Base-by-base conservation (phyloP, 306 rosid species). In the Senna siamea region DNA sequence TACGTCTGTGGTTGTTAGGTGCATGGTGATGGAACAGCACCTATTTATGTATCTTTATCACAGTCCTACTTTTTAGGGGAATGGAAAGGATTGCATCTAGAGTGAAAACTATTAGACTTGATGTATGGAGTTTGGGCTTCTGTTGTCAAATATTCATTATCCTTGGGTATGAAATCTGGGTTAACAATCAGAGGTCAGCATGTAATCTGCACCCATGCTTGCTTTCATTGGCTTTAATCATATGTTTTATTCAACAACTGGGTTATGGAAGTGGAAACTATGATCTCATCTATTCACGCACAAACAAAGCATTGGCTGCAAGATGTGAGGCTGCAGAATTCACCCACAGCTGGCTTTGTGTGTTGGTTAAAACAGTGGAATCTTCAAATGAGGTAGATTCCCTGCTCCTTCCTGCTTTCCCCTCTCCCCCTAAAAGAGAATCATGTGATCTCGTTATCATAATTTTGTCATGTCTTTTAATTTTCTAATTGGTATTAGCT, bases 351-450 rank as follows among this genome's bases (percentile, higher is more conserved):
- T 80, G 85, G 85, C 81, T 61, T 80, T 79, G 85, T 61, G 58
- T 74, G 74, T 84, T 74, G 87, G 75, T 75, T 82, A 72, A n/a
- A 77, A 83, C 83, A 37, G 80, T 75, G 86, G 83, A 83, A 76
- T 81, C 91, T 81, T 86, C 91, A 71, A 41, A 57, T 72, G 82
- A 91, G 95, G 95, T 91, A 91, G 97, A 75, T 66, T 76, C 82
- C 82, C 81, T 17, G 53, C 79, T 56, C 75, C 50, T 75, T 74
- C 78, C 60, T 41, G 58, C 78, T 54, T 72, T 72, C 52, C 76
- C 67, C 9, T 48, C 2, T 13, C 50, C 30, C 44, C 68, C 50
- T 22, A 23, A 38, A 62, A 72, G 76, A 52, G 11, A 74, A 47
- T 79, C 10, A 35, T 70, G 68, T 51, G 65, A 43, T 35, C 70